Conservation (phyloP, 2,329 filamentous ascomycete genomes). For the Fusarium tupiense region DNA sequence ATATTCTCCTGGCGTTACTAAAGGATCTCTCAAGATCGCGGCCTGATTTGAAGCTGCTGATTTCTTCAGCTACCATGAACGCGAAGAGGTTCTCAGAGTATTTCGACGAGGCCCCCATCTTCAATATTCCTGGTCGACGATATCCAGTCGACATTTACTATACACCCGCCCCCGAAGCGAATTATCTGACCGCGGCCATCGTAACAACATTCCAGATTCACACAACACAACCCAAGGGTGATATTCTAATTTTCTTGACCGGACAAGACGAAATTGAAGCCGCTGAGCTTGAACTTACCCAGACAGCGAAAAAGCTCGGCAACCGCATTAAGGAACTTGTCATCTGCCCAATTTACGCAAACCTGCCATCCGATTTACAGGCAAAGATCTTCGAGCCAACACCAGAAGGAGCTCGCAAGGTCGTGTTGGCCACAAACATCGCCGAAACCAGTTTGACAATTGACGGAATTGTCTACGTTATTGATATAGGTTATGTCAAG, state of each 20-base stretch:
- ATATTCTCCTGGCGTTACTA: conserved; percentile 86
- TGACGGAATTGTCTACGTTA: conserved; percentile 94
- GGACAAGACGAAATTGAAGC: conserved; percentile 97
- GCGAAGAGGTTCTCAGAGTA: conserved; percentile 91
- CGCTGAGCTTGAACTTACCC: conserved; percentile 82
- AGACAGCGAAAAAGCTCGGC: conserved; percentile 88
- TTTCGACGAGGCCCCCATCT: conserved; percentile 92
- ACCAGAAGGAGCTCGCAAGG: conserved; percentile 84
- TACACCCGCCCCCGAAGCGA: conserved; percentile 88
- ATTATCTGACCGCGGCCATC: conserved; percentile 90
- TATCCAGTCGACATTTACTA: conserved; percentile 95
- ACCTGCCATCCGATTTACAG: conserved; percentile 89
- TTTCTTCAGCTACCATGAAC: conserved; percentile 94
- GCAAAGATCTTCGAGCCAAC: conserved; percentile 95
- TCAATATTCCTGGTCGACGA: conserved; percentile 89
- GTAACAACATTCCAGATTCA: conserved; percentile 97
- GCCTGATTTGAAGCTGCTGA: conserved; percentile 87
- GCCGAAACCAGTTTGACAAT: conserved; percentile 96
- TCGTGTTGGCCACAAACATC: conserved; percentile 95
- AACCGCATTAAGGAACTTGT: conserved; percentile 86
- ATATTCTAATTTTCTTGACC: conserved; percentile 94
- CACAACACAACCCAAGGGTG: conserved; percentile 82
- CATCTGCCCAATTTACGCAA: conserved; percentile 93
- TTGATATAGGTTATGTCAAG: conserved; percentile 95
- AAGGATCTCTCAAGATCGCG: conserved; percentile 88